Percentiles rank a stretch among this genome's conserved stretches.
phyloP scores from a whole-genome alignment of 2,329 filamentous ascomycete species.

The Stagonosporopsis cucurbitacearum region DNA sequence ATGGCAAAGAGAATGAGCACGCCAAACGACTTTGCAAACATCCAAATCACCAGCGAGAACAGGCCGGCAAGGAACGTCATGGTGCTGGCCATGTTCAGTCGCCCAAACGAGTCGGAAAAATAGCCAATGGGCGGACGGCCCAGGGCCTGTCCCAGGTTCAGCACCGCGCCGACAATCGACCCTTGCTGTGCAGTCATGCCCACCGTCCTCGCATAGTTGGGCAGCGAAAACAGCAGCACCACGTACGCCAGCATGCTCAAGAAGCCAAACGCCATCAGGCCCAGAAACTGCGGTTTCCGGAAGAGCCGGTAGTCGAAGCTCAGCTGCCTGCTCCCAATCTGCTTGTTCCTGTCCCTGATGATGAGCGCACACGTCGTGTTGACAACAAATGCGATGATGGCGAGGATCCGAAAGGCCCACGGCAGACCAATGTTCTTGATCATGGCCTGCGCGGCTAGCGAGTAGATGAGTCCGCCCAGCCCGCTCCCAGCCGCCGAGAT shows the following conservation, averaged over 20 bases:
- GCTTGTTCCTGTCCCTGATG: slow-evolving; percentile 40
- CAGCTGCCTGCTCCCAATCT: slow-evolving; percentile 41
- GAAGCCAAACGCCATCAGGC: slow-evolving; percentile 52
- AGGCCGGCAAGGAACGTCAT: slow-evolving; percentile 47
- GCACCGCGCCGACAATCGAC: slow-evolving; percentile 48
- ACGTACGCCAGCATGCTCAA: slow-evolving; percentile 56
- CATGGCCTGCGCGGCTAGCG: slow-evolving; percentile 42
- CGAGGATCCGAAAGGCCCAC: slow-evolving; percentile 54
- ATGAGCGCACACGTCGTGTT: slow-evolving; percentile 36
- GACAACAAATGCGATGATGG: slow-evolving; percentile 33
- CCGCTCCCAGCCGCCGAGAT: slow-evolving; percentile 49
- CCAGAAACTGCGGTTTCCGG: slow-evolving; percentile 36
- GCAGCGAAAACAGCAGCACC: slow-evolving; percentile 53
- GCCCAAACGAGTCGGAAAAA: slow-evolving; percentile 52
- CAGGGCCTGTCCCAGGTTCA: slow-evolving; percentile 56
- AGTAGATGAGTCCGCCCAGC: slow-evolving; percentile 44
- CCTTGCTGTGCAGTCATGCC: slow-evolving; percentile 50
- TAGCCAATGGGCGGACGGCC: slow-evolving; percentile 55
- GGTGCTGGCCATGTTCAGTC: slow-evolving; percentile 40
- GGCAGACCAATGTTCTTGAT: slow-evolving; percentile 39
- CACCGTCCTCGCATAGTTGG: slow-evolving; percentile 53
- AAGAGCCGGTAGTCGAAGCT: slow-evolving; percentile 31
- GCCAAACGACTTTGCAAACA: slow-evolving; percentile 50
- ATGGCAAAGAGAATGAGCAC: slow-evolving; percentile 52
- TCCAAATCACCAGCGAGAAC: slow-evolving; percentile 54